Conservation (phyloP, 192 early-diverging fungal species). For the Podila epicladia region DNA sequence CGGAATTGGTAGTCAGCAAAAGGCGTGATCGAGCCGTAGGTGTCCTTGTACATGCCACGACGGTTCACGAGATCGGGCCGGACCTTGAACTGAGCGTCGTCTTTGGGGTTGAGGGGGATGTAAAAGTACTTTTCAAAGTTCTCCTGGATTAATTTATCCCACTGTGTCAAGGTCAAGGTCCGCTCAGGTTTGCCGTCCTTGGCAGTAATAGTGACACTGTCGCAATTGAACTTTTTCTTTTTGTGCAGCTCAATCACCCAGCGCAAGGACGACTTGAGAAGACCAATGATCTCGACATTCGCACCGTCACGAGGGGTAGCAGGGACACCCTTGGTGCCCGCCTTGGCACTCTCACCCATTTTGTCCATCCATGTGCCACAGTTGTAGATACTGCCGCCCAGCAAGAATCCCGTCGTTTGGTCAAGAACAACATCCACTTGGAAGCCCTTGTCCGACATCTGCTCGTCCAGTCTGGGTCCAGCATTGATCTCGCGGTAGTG, state of each 20-base stretch:
- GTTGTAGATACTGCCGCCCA: conserved; percentile 91
- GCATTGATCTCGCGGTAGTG: conserved; percentile 97
- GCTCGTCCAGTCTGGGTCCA: conserved; percentile 84
- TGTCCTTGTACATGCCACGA: conserved; percentile 96
- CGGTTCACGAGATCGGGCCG: conserved; percentile 76
- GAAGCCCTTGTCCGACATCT: conserved; percentile 94
- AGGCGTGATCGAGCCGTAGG: conserved; percentile 70
- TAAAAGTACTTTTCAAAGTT: conserved; percentile 92
- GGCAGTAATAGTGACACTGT: conserved; percentile 40
- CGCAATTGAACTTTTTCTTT: conserved; percentile 23
- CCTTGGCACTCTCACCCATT: conserved; percentile 94
- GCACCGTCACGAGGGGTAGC: conserved; percentile 95
- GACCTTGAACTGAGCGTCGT: conserved; percentile 73
- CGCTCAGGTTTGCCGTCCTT: conserved; percentile 44
- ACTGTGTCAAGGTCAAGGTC: conserved; percentile 70
- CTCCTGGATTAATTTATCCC: conserved; percentile 82
- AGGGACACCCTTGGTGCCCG: conserved; percentile 91
- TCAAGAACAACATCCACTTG: conserved; percentile 80
- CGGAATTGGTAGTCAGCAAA: conserved; percentile 94
- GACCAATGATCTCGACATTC: conserved; percentile 89
- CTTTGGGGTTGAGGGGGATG: conserved; percentile 78
- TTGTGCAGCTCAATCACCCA: conserved; percentile 77
- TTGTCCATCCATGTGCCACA: conserved; percentile 99
- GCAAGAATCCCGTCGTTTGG: conserved; percentile 82
- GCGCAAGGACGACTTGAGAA: conserved; percentile 84